Base-by-base conservation (phyloP, 257 asterid genomes). In the Scutellaria minor region DNA sequence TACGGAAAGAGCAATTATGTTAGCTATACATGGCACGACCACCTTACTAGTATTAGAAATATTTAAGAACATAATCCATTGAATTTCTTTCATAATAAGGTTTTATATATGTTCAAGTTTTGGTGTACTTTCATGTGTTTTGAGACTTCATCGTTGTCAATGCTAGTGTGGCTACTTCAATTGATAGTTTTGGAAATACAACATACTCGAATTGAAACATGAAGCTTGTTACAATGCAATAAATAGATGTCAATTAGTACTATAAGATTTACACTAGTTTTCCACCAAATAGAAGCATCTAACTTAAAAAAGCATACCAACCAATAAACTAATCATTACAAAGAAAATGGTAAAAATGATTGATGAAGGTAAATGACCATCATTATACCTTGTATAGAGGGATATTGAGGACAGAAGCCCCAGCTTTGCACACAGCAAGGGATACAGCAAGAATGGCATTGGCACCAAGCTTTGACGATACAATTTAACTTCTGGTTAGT, bases 371-470 rank as follows among this genome's bases (percentile, higher is more conserved):
- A 31, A 56, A 69, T 7, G 65, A 67, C 3, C 37, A 9, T 55
- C 5, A 58, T 41, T 37, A 66, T 83, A 94, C 99, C 97, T 91
- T 88, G 89, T 94, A 94, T 52, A 91, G 70, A 20, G 99, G 99
- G 61, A 85, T 80, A 41, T 88, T 79, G 70, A 83, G 89, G 71
- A 70, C 89, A 39, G 89, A 85, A 77, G 99, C 97, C 31, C 97
- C 99, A 71, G 97, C 97, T 82, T 90, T 94, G 86, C 99, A 94
- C 41, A 91, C 81, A 9, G 99, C 97, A 80, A 94, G 97, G 53
- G 99, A 94, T 47, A 94, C 99, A 3, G 96, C 99, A 7, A 94
- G 90, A 64, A 91, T 94, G 63, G 99, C 97, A 74, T 94, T 94
- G 59, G 99, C 99, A 71, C 97, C 99, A 53, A 94, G 99, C 99